These are phyloP conservation scores for Vicia faba DNA, from an alignment of 306 rosid genomes.

Conservation along the genomic window DNA sequence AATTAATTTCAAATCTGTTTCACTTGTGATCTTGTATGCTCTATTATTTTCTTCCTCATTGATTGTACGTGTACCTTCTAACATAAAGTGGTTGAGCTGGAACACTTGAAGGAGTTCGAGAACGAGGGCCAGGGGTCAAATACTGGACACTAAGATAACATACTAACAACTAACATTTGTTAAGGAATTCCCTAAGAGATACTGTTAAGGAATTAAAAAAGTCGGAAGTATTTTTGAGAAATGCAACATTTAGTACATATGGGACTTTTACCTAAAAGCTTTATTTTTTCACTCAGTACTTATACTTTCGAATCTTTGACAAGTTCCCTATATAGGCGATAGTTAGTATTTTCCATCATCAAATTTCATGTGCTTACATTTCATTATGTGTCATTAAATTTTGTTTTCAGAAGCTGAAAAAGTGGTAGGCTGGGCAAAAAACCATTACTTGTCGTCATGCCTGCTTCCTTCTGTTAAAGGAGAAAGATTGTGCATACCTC, in stretches of 20 bases:
- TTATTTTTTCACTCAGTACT: background rate
- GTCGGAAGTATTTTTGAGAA: slow-evolving; percentile 8
- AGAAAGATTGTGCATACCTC: slow-evolving; percentile 72
- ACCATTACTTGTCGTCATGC: slow-evolving; percentile 79
- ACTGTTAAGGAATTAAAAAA: background rate
- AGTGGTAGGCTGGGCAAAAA: slow-evolving; percentile 95
- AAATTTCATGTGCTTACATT: background rate
- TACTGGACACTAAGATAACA: background rate
- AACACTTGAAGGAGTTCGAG: background rate
- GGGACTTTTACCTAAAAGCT: background rate
- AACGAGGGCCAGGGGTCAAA: background rate
- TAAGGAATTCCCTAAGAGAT: background rate
- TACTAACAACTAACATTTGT: background rate
- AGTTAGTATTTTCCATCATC: background rate
- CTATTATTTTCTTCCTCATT: slow-evolving; percentile 22
- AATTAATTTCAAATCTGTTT: slow-evolving; percentile 21
- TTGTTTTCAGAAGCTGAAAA: slow-evolving; percentile 84
- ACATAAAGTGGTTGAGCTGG: background rate
- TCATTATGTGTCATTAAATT: slow-evolving; percentile 12
- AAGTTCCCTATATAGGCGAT: background rate
- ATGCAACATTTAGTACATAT: background rate
- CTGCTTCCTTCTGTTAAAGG: slow-evolving; percentile 72
- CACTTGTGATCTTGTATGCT: slow-evolving; percentile 14
- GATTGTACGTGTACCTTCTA: slow-evolving; percentile 19
- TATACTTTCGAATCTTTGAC: slow-evolving; percentile 6